Conservation (phyloP, 129 eudicot species). For the Flaveria robusta region DNA sequence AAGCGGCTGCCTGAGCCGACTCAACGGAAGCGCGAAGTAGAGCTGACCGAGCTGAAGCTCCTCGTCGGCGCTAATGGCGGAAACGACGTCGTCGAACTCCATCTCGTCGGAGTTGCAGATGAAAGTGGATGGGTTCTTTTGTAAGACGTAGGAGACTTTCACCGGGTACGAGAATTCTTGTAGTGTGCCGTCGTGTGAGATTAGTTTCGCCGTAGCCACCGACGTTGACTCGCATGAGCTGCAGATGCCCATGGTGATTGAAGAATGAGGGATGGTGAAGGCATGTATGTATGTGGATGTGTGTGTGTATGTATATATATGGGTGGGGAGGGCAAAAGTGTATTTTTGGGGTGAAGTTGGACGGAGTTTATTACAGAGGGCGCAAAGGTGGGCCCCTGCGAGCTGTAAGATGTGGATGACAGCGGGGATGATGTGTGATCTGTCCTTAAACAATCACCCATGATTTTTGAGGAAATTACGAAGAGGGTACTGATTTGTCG, state of each 20-base stretch:
- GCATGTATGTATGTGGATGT: background rate
- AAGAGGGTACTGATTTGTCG: slow-evolving; percentile 30
- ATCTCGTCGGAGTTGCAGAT: slow-evolving; percentile 94
- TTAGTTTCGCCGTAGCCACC: slow-evolving; percentile 65
- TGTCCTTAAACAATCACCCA: slow-evolving; percentile 38
- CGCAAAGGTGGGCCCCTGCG: slow-evolving; percentile 40
- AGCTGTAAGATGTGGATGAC: slow-evolving; percentile 50
- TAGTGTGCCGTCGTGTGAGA: slow-evolving; percentile 67
- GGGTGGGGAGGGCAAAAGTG: slow-evolving; percentile 29
- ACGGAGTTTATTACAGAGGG: slow-evolving; percentile 8
- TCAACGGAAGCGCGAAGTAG: slow-evolving; percentile 77
- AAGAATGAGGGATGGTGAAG: background rate
- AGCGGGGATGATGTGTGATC: slow-evolving; percentile 38
- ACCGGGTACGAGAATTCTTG: slow-evolving; percentile 84
- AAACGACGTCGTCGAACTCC: slow-evolving; percentile 80
- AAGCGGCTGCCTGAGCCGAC: slow-evolving; percentile 53
- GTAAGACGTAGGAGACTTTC: slow-evolving; percentile 58
- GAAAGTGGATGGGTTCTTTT: slow-evolving; percentile 61
- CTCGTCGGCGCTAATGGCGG: slow-evolving; percentile 61
- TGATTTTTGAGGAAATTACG: slow-evolving; percentile 23
- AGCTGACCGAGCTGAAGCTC: slow-evolving; percentile 75
- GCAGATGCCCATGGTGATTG: slow-evolving; percentile 69
- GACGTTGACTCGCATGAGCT: slow-evolving; percentile 69
- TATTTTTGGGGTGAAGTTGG: slow-evolving; percentile 13
- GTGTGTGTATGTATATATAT: slow-evolving; percentile 24